Percentiles rank a stretch among this genome's conserved stretches.
Conservation (phyloP, 2,329 filamentous ascomycete genomes). For the Rosellinia necatrix region DNA sequence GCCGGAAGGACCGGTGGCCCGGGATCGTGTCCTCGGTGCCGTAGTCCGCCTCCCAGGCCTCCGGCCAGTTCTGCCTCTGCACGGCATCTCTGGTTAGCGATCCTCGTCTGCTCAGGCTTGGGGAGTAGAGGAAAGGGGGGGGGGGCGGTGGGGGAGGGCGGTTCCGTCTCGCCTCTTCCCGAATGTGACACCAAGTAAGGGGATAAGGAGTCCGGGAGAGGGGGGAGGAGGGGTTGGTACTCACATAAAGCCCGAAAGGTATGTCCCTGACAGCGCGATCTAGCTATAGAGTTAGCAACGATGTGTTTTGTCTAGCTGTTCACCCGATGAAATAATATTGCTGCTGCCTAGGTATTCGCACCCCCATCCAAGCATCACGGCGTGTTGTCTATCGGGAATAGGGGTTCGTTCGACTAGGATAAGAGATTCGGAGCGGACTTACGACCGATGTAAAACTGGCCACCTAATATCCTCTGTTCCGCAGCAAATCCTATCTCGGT, state of each 20-base stretch:
- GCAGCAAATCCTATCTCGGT: conserved; percentile 10
- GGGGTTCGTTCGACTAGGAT: not conserved
- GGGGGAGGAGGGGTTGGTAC: not conserved
- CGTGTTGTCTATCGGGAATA: too few species aligned
- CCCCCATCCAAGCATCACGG: too few species aligned
- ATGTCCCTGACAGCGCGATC: not conserved
- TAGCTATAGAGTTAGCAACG: not conserved
- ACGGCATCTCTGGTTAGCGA: not conserved
- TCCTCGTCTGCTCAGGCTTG: not conserved
- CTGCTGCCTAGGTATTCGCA: too few species aligned
- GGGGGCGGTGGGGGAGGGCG: not conserved
- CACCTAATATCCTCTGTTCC: conserved; percentile 17
- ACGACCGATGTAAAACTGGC: not conserved
- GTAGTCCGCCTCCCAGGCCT: too few species aligned
- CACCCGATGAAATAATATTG: not conserved
- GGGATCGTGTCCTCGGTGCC: not conserved
- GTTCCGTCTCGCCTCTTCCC: too few species aligned
- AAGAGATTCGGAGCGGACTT: conserved; percentile 3
- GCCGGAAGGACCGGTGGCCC: not conserved
- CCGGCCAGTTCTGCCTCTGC: not conserved
- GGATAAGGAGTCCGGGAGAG: not conserved
- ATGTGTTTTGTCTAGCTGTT: not conserved
- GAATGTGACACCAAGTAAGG: not conserved
- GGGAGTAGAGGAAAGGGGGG: not conserved
- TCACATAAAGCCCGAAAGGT: conserved; percentile 5